Base-by-base conservation (phyloP, 306 rosid genomes). In the Cicer chorassanicum region DNA sequence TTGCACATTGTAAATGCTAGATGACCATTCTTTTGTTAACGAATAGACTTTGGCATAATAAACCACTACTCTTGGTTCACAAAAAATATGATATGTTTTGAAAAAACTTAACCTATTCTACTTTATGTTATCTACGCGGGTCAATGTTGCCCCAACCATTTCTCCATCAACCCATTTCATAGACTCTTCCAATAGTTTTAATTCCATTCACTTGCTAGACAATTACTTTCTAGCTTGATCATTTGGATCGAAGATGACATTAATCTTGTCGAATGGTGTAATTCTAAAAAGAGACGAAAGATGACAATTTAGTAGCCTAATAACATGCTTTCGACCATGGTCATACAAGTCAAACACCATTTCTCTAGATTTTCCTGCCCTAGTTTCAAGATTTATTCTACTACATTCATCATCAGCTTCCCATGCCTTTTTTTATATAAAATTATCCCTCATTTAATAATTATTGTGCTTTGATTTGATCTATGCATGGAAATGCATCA, bases 131-230 rank as follows among this genome's bases (percentile, higher is more conserved):
- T 83, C 84, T 79, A 93, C 45, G 50, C 57, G 79, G 74, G 91
- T 88, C 7, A 86, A 60, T 39, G 91, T 80, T 16, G 88, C 79
- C 49, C 87, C 87, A 5, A 74, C 80, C 16, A 77, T 77, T 75
- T 79, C 93, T 71, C 83, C 93, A 78, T 89, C 93, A 1, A 39
- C 78, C 96, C 97, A 91, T 79, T 86, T 56, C 53, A 93, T 86
- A n/a, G 92, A 89, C 76, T 85, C 90, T 78, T 75, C 77, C 75
- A 93, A 78, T 1, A 89, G 86, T 84, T 84, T 88, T 79, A 79
- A 4, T 82, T 89, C 95, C 85, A n/a, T 70, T 75, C 81, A 70
- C 46, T 84, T 84, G 51, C 88, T 85, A 54, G 89, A 79, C 16
- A 84, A 78, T 81, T 88, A 85, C 10, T 86, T 68, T 65, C 34